These are phyloP conservation scores for Talaromyces sp. DNA, from an alignment of 2,329 filamentous ascomycete species.

Conservation along the genomic window DNA sequence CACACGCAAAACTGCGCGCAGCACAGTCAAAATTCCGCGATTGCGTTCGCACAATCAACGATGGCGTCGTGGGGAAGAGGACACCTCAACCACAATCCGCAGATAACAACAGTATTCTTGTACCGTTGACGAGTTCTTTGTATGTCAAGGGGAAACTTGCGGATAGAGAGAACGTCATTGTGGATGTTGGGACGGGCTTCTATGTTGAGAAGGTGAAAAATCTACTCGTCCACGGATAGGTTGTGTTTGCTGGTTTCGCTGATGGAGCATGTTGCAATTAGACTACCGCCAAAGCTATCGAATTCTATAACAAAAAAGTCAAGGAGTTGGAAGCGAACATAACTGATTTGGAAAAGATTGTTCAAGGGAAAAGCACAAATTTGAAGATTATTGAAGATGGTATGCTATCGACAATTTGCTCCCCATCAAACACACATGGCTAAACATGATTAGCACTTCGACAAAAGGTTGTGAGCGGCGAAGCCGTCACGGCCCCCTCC, in stretches of 20 bases:
- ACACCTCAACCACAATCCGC: constrained; percentile 31
- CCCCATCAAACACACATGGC: constrained; percentile 10
- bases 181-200: constrained; percentile 92
- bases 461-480: constrained; percentile 51
- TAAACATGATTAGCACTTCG: constrained; percentile 35
- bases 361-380: constrained; percentile 76
- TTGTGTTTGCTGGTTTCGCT: background rate
- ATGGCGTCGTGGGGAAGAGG: constrained; percentile 48
- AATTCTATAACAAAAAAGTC: constrained; percentile 67
- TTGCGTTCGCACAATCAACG: constrained; percentile 73
- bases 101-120: constrained; percentile 60
- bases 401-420: constrained; percentile 36
- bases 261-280: constrained; percentile 21
- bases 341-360: constrained; percentile 65
- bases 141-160: constrained; percentile 84
- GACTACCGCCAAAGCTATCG: constrained; percentile 58
- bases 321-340: constrained; percentile 63
- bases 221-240: too few relatives aligned
- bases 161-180: constrained; percentile 72
- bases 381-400: constrained; percentile 85
- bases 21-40: constrained; percentile 91
- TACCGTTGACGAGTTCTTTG: constrained; percentile 91
- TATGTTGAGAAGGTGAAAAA: constrained; percentile 80
- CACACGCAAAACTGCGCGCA: constrained; percentile 82
- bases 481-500: constrained; percentile 34